Evolutionary conservation across 1,284 basidiomycete genomes (phyloP), one percentile per base, ranked within the genome.

Genomic region (Psilocybe mexicana): DNA sequence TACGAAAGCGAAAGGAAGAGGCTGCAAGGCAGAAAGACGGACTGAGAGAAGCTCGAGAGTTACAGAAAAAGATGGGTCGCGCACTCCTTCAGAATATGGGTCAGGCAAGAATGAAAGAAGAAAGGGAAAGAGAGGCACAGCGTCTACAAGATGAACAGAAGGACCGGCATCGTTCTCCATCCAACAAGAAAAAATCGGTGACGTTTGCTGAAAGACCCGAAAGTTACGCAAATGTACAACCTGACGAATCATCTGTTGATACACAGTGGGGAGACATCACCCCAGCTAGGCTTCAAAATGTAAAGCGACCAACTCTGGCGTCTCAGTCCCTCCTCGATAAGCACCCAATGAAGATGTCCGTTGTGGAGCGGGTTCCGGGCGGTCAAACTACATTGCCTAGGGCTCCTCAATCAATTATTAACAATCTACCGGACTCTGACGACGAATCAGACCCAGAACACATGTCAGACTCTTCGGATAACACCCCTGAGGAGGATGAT

Each of bases 61-160:
- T 89, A 67, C 87, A 90, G 69, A 88, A 84, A 74, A 88, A 84
- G 72, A 89, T 92, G 87, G 90, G 88, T 1, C 84, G 80, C 62
- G 85, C 87, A 0, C 74, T 92, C 42, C 61, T 91, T 42, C 70
- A 71, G 52, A 80, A 79, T 58, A 65, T 82, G 47, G 72, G 76
- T 2, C 71, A 78, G 45, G 70, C 75, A n/a, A 74, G 73, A 23
- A 76, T 77, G 58, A 66, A 70, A 49, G 78, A 74, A 45, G 76
- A 76, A 46, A 62, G 72, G 54, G 71, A 72, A 55, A 63, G 64
- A 28, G 65, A 70, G 55, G 54, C 59, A 3, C 57, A 63, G 43
- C 49, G 62, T 61, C 30, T 65, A 54, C 54, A 55, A 55, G 66
- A 71, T 63, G 64, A 71, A 70, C 61, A 64, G 69, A 59, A 65